A percentile compares a stretch with the other conserved stretches of the same genome.
These are phyloP conservation scores for Escallonia rubra DNA, from an alignment of 129 eudicot genomes.

Conservation along the genomic window DNA sequence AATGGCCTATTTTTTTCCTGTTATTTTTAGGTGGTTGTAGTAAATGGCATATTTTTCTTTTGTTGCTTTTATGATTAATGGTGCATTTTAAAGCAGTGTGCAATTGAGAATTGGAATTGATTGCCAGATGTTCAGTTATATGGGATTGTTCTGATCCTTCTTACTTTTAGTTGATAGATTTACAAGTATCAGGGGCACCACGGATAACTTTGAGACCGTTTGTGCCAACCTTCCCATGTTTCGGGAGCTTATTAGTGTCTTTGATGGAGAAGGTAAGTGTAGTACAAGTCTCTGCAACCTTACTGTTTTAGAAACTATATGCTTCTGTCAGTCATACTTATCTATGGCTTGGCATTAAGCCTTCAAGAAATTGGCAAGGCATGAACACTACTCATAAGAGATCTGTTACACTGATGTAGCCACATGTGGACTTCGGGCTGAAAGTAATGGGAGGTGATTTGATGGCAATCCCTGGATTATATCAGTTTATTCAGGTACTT, in stretches of 20 bases:
- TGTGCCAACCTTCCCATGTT: constrained; percentile 78
- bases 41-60: no score
- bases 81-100: no score
- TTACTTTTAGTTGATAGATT: constrained; percentile 52
- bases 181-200: constrained; percentile 48
- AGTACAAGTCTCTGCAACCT: neutral
- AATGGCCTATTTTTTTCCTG: no score
- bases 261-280: constrained; percentile 58
- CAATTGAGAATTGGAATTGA: no score
- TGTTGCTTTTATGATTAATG: no score
- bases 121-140: neutral
- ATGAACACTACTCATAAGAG: constrained; percentile 2
- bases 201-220: constrained; percentile 56
- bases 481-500: constrained; percentile 55
- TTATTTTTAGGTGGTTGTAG: no score
- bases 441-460: constrained; percentile 61
- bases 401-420: constrained; percentile 31
- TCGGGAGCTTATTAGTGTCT: constrained; percentile 43
- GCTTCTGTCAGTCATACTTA: neutral
- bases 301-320: neutral
- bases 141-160: constrained; percentile 8
- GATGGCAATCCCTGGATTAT: constrained; percentile 75
- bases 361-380: neutral
- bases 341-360: neutral
- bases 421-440: constrained; percentile 66